These are phyloP conservation scores for Pseudocercospora cruenta DNA, from an alignment of 2,329 filamentous ascomycete species.

Conservation along the genomic window DNA sequence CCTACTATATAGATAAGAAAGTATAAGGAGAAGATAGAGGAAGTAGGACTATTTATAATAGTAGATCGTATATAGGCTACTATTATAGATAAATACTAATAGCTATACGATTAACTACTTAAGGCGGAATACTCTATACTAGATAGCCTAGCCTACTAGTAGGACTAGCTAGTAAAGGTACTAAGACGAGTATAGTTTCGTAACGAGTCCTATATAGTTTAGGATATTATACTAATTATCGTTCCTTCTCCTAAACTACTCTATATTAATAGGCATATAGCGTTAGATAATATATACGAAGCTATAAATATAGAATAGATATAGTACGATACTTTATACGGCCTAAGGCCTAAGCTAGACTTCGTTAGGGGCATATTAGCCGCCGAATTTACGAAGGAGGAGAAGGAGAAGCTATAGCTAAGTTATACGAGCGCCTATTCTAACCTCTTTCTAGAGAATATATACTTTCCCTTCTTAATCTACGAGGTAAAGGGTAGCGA, in stretches of 20 bases:
- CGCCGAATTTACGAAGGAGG: no score
- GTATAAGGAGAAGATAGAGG: not conserved
- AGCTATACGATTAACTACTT: not conserved
- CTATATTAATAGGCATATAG: no score
- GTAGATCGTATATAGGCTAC: not conserved
- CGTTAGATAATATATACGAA: no score
- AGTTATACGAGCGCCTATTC: not conserved
- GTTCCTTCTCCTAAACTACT: no score
- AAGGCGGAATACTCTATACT: not conserved
- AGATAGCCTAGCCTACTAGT: not conserved
- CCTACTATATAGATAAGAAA: not conserved
- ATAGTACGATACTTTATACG: no score
- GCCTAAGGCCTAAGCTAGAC: no score
- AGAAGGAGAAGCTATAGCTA: no score
- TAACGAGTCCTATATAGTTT: no score
- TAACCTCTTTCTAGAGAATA: not conserved
- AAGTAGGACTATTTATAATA: not conserved
- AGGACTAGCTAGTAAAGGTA: not conserved
- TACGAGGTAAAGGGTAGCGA: not conserved
- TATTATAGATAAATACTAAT: not conserved
- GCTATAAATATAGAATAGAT: no score
- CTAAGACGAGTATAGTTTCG: no score
- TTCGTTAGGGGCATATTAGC: no score
- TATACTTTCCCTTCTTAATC: not conserved
- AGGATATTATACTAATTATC: no score